A percentile compares a stretch with the other conserved stretches of the same genome.
Evolutionary conservation across 805 yeast genomes (phyloP).

Genomic region (Saturnispora ahearnii): DNA sequence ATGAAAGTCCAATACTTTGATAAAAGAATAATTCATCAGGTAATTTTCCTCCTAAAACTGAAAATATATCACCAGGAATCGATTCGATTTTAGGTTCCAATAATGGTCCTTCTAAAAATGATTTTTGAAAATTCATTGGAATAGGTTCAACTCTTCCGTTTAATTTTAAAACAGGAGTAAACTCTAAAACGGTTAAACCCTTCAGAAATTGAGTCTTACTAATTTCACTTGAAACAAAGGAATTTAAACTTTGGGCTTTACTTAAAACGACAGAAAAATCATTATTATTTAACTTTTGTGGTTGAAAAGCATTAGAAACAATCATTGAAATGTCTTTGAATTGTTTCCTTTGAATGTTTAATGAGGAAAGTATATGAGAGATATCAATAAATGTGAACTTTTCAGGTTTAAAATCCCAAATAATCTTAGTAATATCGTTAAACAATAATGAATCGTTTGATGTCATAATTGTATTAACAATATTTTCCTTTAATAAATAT

Average conservation of each 20-base stretch:
- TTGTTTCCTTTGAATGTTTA: conserved; percentile 53
- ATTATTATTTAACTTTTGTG: conserved; percentile 40
- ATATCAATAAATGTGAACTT: conserved; percentile 64
- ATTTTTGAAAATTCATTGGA: conserved; percentile 15
- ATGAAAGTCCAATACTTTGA: conserved; percentile 65
- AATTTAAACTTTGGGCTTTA: neutral
- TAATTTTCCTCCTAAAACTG: conserved; percentile 70
- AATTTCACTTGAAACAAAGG: conserved; percentile 23
- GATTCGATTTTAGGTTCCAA: conserved; percentile 16
- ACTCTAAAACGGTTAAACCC: conserved; percentile 61
- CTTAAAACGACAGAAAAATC: neutral
- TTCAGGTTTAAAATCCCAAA: conserved; percentile 60
- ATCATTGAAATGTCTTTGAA: conserved; percentile 68
- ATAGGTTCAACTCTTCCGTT: conserved; percentile 63
- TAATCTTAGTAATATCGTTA: conserved; percentile 54
- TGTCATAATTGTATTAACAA: conserved; percentile 59
- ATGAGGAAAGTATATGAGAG: conserved; percentile 46
- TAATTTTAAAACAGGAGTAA: conserved; percentile 61
- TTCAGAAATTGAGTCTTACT: conserved; percentile 45
- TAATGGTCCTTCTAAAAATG: conserved; percentile 15
- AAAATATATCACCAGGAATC: conserved; percentile 74
- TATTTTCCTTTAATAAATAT: conserved; percentile 47
- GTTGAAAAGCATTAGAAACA: conserved; percentile 72
- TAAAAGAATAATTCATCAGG: conserved; percentile 83
- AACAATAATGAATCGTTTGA: conserved; percentile 60